Conservation (phyloP, 176 grass and related monocot species). For the Secale cereale region DNA sequence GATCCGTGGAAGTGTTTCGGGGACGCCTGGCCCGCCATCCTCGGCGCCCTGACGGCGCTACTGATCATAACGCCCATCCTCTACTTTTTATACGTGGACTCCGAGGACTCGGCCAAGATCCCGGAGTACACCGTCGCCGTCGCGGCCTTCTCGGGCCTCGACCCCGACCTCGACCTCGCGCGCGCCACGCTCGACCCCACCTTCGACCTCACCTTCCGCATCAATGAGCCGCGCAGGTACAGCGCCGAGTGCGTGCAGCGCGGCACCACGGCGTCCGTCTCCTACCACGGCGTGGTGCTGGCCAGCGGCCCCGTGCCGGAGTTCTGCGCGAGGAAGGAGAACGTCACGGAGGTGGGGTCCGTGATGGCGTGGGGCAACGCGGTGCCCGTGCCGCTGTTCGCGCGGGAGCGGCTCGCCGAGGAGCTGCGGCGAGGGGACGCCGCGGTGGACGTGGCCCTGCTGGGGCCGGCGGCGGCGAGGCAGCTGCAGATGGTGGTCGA, state of each 20-base stretch:
- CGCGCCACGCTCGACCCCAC: constrained; percentile 16
- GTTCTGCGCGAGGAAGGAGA: constrained; percentile 28
- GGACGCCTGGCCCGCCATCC: not conserved
- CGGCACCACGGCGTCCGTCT: constrained; percentile 15
- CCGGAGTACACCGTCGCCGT: constrained; percentile 31
- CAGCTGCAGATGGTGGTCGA: not conserved
- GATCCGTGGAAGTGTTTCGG: not conserved
- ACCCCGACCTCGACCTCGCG: not conserved
- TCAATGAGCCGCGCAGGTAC: constrained; percentile 16
- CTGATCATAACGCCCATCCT: not conserved
- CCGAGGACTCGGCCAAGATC: constrained; percentile 8
- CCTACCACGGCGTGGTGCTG: constrained; percentile 23
- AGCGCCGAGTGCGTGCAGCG: constrained; percentile 2
- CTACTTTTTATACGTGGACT: not conserved
- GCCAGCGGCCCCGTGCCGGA: constrained; percentile 8
- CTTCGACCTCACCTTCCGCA: constrained; percentile 38
- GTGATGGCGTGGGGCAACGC: constrained; percentile 47
- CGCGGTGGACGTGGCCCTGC: constrained; percentile 1
- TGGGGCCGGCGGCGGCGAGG: not conserved
- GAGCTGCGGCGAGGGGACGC: constrained; percentile 25
- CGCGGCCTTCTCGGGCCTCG: constrained; percentile 20
- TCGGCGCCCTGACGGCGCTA: constrained; percentile 10
- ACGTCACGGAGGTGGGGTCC: not conserved
- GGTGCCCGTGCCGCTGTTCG: constrained; percentile 19
- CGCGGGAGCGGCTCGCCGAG: constrained; percentile 3